Evolutionary conservation across 2,329 filamentous ascomycete species (phyloP).

Genomic region (Alternaria rosae): DNA sequence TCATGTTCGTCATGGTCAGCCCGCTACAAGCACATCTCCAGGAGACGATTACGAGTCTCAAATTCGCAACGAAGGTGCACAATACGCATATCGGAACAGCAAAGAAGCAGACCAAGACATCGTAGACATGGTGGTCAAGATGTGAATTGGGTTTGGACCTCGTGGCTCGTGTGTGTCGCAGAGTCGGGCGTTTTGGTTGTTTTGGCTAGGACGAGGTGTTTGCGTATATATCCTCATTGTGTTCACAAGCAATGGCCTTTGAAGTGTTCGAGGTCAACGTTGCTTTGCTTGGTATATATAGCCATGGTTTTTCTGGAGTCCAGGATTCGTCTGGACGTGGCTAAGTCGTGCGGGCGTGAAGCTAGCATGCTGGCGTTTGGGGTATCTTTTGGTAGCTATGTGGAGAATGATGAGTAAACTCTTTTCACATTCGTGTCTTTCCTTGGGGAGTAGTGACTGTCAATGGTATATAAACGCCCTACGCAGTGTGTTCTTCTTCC

Average conservation of each 20-base stretch:
- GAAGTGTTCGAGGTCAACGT: conserved; percentile 28
- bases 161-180: not conserved
- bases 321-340: not conserved
- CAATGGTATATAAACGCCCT: not conserved
- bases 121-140: not conserved
- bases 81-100: conserved; percentile 93
- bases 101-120: conserved; percentile 72
- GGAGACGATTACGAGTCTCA: conserved; percentile 92
- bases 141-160: not conserved
- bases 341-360: not conserved
- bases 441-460: not conserved
- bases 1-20: conserved; percentile 99
- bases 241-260: conserved; percentile 14
- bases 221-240: not conserved
- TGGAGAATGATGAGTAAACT: not conserved
- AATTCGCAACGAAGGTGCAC: conserved; percentile 94
- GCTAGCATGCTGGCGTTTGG: not conserved
- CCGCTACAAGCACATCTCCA: conserved; percentile 88
- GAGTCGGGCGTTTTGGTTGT: not conserved
- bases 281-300: conserved; percentile 8
- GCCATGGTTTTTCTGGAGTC: not conserved
- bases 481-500: not conserved
- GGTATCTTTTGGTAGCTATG: not conserved
- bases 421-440: not conserved
- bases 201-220: conserved; percentile 1